Percentiles rank a stretch among this genome's conserved stretches.
These are phyloP conservation scores for Euryodendron excelsum DNA, from an alignment of 148 eudicot species.

Conservation along the genomic window DNA sequence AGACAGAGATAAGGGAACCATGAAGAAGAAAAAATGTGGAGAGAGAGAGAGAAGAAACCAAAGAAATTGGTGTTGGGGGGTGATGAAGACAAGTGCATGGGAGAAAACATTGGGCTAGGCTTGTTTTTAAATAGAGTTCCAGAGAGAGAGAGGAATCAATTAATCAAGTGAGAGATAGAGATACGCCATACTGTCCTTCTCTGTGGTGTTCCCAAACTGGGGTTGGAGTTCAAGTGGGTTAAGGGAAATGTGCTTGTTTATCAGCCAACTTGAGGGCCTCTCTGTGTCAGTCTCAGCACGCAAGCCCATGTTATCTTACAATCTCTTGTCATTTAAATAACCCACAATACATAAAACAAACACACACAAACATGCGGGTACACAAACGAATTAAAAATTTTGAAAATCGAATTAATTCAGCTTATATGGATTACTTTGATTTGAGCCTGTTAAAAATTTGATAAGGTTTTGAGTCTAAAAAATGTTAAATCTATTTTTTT, in stretches of 20 bases:
- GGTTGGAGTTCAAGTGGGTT: constrained; percentile 60
- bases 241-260: constrained; percentile 33
- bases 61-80: constrained; percentile 46
- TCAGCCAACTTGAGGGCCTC: constrained; percentile 37
- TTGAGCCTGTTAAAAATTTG: too few relatives aligned
- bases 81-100: constrained; percentile 89
- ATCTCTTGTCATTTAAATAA: not conserved
- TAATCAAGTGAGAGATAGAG: constrained; percentile 3
- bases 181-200: constrained; percentile 24
- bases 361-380: too few relatives aligned
- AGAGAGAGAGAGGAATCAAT: not conserved
- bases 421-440: too few relatives aligned
- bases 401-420: too few relatives aligned
- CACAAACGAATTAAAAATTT: too few relatives aligned
- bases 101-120: constrained; percentile 53
- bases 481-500: too few relatives aligned
- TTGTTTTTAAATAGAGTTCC: constrained; percentile 42
- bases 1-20: constrained; percentile 26
- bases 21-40: constrained; percentile 26
- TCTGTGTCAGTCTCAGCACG: constrained; percentile 43
- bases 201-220: constrained; percentile 25
- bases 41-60: constrained; percentile 13
- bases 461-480: too few relatives aligned
- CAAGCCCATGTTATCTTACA: constrained; percentile 39
- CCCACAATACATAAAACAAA: too few relatives aligned